Percentiles rank a stretch among this genome's conserved stretches.
phyloP scores from a whole-genome alignment of 345 rosid species.

The Schrenkiella parvula region DNA sequence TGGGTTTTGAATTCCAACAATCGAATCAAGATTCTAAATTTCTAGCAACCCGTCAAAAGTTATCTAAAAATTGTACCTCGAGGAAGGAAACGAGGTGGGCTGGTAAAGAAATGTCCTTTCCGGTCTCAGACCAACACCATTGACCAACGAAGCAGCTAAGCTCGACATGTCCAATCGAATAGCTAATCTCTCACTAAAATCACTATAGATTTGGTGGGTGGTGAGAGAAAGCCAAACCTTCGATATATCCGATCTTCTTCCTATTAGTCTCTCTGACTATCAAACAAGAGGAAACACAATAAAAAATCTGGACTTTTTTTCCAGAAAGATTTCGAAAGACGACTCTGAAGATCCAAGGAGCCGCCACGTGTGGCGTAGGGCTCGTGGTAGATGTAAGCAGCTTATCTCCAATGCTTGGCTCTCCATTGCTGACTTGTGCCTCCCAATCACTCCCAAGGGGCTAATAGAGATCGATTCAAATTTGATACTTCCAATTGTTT shows the following conservation, averaged over 20 bases:
- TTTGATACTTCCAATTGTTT: background rate
- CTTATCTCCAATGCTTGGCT: slow-evolving; percentile 33
- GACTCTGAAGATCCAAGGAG: background rate
- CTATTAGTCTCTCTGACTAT: background rate
- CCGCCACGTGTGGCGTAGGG: slow-evolving; percentile 15
- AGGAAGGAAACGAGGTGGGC: slow-evolving; percentile 13
- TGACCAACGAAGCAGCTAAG: slow-evolving; percentile 51
- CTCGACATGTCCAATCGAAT: slow-evolving; percentile 18
- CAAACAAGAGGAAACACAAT: background rate
- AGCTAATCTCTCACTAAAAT: background rate
- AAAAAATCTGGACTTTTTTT: background rate
- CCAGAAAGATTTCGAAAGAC: background rate
- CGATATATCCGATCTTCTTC: slow-evolving; percentile 10
- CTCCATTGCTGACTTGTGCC: slow-evolving; percentile 25
- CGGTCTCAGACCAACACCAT: slow-evolving; percentile 49
- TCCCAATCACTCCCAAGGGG: slow-evolving; percentile 14
- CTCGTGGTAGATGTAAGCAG: slow-evolving; percentile 18
- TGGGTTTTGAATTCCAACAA: background rate
- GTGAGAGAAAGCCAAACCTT: background rate
- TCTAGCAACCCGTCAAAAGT: background rate
- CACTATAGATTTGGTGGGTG: background rate
- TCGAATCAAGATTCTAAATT: slow-evolving; percentile 1
- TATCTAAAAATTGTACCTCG: slow-evolving; percentile 2
- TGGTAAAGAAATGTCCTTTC: slow-evolving; percentile 26
- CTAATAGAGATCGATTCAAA: background rate